Conservation (phyloP, 495 filamentous ascomycete genomes). For the Paragyromitra xinjiangensis region DNA sequence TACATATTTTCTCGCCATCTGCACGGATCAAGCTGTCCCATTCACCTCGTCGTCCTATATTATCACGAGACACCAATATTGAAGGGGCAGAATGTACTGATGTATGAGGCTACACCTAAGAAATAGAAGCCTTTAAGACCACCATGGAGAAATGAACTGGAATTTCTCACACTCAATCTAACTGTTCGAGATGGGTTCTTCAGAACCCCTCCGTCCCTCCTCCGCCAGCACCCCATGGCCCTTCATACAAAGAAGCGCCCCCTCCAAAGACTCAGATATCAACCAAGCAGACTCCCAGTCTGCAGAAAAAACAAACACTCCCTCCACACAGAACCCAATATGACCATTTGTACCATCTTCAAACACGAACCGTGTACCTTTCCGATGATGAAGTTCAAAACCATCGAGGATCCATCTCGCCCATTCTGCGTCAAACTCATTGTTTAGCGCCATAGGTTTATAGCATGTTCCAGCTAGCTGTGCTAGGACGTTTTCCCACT, state of each 20-base stretch:
- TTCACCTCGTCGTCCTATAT: too few relatives aligned
- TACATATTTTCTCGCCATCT: too few relatives aligned
- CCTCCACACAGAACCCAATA: background rate
- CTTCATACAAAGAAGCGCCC: background rate
- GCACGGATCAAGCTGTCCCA: too few relatives aligned
- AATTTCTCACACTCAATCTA: too few relatives aligned
- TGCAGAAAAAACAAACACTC: background rate
- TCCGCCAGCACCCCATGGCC: background rate
- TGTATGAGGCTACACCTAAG: too few relatives aligned
- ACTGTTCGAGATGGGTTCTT: too few relatives aligned
- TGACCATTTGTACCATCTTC: background rate
- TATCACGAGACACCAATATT: too few relatives aligned
- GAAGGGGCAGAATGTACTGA: too few relatives aligned
- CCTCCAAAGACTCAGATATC: background rate
- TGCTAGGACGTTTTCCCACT: background rate
- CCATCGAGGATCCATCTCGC: background rate
- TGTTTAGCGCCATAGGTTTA: background rate
- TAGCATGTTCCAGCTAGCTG: background rate
- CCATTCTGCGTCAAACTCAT: background rate
- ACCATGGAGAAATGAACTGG: too few relatives aligned
- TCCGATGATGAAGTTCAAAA: background rate
- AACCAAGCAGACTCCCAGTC: background rate
- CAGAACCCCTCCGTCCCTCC: background rate
- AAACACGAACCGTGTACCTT: background rate
- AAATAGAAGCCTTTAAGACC: too few relatives aligned